Evolutionary conservation across 441 rosid species (phyloP).

Genomic region (Kokia cookei): DNA sequence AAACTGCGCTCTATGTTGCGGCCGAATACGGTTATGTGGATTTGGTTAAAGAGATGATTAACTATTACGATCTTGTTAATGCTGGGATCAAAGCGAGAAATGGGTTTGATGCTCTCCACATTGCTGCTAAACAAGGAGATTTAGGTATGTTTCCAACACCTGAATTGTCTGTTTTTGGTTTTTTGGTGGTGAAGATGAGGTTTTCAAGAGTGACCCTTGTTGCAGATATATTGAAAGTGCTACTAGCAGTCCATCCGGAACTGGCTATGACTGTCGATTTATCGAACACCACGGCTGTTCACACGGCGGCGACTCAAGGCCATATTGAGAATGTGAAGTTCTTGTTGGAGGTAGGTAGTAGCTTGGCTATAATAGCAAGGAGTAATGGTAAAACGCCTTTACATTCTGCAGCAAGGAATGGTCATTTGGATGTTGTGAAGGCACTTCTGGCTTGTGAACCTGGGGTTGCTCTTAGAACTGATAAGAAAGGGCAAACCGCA

Average conservation of each 20-base stretch:
- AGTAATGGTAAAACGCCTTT: slow-evolving; percentile 88
- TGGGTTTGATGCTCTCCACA: slow-evolving; percentile 93
- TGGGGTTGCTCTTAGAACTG: slow-evolving; percentile 47
- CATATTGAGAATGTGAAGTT: slow-evolving; percentile 61
- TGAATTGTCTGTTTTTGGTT: not conserved
- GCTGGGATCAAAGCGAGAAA: slow-evolving; percentile 89
- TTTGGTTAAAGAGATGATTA: slow-evolving; percentile 71
- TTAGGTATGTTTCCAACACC: slow-evolving; percentile 35
- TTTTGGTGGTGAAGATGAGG: not conserved
- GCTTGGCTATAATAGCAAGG: slow-evolving; percentile 67
- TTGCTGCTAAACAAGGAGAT: slow-evolving; percentile 95
- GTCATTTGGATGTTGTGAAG: slow-evolving; percentile 68
- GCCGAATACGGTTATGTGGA: slow-evolving; percentile 79
- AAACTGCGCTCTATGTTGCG: slow-evolving; percentile 86
- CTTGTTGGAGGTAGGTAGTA: slow-evolving; percentile 58
- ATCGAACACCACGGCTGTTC: slow-evolving; percentile 76
- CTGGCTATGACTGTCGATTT: slow-evolving; percentile 84
- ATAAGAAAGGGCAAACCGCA: slow-evolving; percentile 94
- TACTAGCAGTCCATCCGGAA: slow-evolving; percentile 77
- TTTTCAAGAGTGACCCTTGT: slow-evolving; percentile 5
- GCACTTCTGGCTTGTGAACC: slow-evolving; percentile 63
- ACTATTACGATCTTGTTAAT: slow-evolving; percentile 56
- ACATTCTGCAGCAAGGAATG: slow-evolving; percentile 92
- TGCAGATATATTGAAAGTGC: slow-evolving; percentile 58
- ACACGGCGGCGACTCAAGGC: slow-evolving; percentile 90